phyloP scores from a whole-genome alignment of 2,329 filamentous ascomycete species.

The Aureobasidium sp. region DNA sequence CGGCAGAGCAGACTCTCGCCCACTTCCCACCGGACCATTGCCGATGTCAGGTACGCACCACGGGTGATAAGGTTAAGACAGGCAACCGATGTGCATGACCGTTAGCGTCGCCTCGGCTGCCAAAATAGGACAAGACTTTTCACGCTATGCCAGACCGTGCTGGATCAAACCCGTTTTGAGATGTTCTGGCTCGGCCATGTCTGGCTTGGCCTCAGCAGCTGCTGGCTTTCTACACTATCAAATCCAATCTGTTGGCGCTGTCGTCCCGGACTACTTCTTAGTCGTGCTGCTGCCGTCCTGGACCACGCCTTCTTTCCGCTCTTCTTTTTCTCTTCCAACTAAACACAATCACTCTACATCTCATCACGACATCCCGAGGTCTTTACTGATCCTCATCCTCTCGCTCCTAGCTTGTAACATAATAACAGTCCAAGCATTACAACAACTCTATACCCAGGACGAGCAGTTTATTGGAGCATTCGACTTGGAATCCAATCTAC shows the following conservation, averaged over 20 bases:
- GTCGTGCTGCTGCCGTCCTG: background rate
- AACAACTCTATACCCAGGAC: background rate
- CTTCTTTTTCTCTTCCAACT: background rate
- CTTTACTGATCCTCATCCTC: conserved; percentile 3
- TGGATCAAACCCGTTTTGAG: conserved; percentile 12
- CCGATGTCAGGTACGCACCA: conserved; percentile 14
- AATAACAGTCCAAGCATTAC: background rate
- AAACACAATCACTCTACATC: background rate
- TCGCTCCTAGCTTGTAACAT: conserved; percentile 1
- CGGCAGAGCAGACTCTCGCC: background rate
- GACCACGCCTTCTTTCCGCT: background rate
- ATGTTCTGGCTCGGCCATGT: conserved; percentile 10
- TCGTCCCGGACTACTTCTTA: background rate
- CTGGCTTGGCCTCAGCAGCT: conserved; percentile 5
- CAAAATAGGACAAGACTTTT: conserved; percentile 7
- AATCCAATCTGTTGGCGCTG: conserved; percentile 12
- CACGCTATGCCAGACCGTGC: conserved; percentile 8
- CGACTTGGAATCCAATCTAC: background rate
- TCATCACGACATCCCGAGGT: background rate
- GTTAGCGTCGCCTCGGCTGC: conserved; percentile 10
- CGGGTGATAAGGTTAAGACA: conserved; percentile 9
- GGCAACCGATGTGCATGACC: conserved; percentile 11
- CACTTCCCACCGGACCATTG: conserved; percentile 5
- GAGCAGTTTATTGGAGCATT: background rate
- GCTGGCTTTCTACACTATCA: conserved; percentile 7